A percentile compares a stretch with the other conserved stretches of the same genome.
Conservation (phyloP, 805 yeast genomes). For the Candida berthetii region DNA sequence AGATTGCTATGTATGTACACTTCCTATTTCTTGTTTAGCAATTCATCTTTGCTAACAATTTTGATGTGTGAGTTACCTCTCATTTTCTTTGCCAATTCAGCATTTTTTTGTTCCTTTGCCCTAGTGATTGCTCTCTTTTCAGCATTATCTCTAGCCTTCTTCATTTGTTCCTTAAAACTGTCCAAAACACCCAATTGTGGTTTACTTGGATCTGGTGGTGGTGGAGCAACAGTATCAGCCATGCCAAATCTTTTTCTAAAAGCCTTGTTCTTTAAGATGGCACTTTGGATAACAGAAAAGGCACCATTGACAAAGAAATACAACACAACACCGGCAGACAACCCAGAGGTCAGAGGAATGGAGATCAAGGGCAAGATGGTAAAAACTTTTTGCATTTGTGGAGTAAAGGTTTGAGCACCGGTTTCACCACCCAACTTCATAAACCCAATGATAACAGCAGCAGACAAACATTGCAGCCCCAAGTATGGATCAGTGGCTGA, state of each 20-base stretch:
- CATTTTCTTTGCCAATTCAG: slow-evolving; percentile 23
- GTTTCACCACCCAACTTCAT: slow-evolving; percentile 89
- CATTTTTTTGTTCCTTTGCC: slow-evolving; percentile 26
- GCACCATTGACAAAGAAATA: slow-evolving; percentile 81
- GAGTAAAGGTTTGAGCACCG: slow-evolving; percentile 64
- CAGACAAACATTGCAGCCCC: slow-evolving; percentile 81
- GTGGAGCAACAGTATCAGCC: slow-evolving; percentile 56
- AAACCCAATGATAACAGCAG: slow-evolving; percentile 66
- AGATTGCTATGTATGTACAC: neutral
- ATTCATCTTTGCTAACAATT: slow-evolving; percentile 16
- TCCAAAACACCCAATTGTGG: slow-evolving; percentile 29
- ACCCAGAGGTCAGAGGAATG: slow-evolving; percentile 80
- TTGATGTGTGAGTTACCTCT: slow-evolving; percentile 19
- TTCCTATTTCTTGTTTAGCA: slow-evolving; percentile 5
- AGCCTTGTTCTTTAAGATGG: slow-evolving; percentile 48
- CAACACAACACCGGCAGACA: slow-evolving; percentile 79
- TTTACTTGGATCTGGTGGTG: slow-evolving; percentile 25
- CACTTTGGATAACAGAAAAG: slow-evolving; percentile 68
- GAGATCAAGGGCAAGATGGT: slow-evolving; percentile 74
- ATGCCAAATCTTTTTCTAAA: slow-evolving; percentile 54
- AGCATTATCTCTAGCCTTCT: slow-evolving; percentile 31
- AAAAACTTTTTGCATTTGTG: slow-evolving; percentile 63
- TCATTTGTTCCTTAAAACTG: slow-evolving; percentile 32
- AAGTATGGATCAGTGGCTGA: slow-evolving; percentile 85
- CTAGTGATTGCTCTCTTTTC: slow-evolving; percentile 29